Conservation (phyloP, 768 basidiomycete species). For the Tephrocybe rancida region DNA sequence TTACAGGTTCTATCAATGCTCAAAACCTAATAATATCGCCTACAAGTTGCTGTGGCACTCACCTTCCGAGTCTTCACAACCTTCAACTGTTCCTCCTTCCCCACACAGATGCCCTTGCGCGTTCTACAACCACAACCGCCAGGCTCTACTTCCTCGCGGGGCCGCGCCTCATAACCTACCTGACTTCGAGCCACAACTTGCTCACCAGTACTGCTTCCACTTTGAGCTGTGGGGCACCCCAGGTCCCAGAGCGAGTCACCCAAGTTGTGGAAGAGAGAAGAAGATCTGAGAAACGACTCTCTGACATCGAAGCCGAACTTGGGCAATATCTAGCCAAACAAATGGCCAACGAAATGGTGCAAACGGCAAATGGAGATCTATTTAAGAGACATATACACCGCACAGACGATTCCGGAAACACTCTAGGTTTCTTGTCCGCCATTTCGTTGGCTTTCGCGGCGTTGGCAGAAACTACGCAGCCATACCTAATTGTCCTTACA, state of each 20-base stretch:
- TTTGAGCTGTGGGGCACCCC: slow-evolving; percentile 68
- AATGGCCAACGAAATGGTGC: slow-evolving; percentile 38
- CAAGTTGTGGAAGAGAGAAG: slow-evolving; percentile 71
- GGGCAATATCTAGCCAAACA: slow-evolving; percentile 49
- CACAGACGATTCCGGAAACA: slow-evolving; percentile 59
- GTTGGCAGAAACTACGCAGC: slow-evolving; percentile 20
- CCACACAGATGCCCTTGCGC: slow-evolving; percentile 65
- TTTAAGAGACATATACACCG: slow-evolving; percentile 58
- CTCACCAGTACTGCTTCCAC: slow-evolving; percentile 55
- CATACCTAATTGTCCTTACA: slow-evolving; percentile 43
- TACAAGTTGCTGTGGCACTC: slow-evolving; percentile 79
- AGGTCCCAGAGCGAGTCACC: slow-evolving; percentile 68
- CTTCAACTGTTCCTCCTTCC: slow-evolving; percentile 74
- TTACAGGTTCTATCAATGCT: background rate
- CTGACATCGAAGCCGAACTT: slow-evolving; percentile 70
- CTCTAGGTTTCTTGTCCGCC: slow-evolving; percentile 61
- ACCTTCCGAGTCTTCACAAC: slow-evolving; percentile 76
- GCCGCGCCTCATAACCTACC: slow-evolving; percentile 67
- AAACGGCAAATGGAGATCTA: slow-evolving; percentile 23
- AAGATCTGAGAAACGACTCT: slow-evolving; percentile 65
- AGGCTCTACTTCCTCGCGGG: slow-evolving; percentile 86
- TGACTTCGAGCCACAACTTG: slow-evolving; percentile 57
- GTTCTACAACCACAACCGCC: slow-evolving; percentile 61
- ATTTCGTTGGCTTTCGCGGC: slow-evolving; percentile 51
- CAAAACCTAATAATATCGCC: slow-evolving; percentile 13